phyloP scores from a whole-genome alignment of 2,329 filamentous ascomycete species.

The Claviceps sp. region DNA sequence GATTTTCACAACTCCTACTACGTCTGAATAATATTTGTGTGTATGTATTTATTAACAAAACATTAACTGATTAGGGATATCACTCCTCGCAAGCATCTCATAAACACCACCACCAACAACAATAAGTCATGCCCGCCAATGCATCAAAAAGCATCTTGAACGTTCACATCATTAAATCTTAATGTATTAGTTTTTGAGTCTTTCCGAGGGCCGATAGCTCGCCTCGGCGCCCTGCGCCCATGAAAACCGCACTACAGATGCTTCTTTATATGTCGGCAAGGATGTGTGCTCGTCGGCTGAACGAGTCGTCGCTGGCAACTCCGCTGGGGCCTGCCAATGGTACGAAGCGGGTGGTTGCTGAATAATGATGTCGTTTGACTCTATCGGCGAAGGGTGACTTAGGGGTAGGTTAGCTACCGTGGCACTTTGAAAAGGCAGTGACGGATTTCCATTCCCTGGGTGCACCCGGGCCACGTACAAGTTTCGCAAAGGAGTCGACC shows the following conservation, averaged over 20 bases:
- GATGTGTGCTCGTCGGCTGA: constrained; percentile 16
- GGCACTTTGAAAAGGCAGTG: neutral
- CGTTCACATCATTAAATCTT: neutral
- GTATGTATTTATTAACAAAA: too few species aligned
- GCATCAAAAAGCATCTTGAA: too few species aligned
- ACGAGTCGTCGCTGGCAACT: constrained; percentile 11
- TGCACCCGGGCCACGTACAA: neutral
- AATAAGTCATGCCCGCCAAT: neutral
- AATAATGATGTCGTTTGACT: neutral
- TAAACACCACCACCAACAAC: neutral
- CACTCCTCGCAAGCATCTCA: neutral
- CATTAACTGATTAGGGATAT: neutral
- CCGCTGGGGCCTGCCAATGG: neutral
- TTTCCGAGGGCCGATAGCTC: constrained; percentile 13
- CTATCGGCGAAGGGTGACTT: constrained; percentile 1
- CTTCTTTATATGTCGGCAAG: constrained; percentile 19
- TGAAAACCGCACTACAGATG: constrained; percentile 12
- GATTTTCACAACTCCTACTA: too few species aligned
- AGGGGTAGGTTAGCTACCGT: neutral
- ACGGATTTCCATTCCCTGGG: neutral
- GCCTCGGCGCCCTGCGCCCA: constrained; percentile 18
- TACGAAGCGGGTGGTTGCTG: constrained; percentile 1
- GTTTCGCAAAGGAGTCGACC: neutral
- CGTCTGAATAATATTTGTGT: too few species aligned
- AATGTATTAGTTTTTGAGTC: neutral